phyloP scores from a whole-genome alignment of 192 early-diverging fungal genomes.

The Coemansia sp. region DNA sequence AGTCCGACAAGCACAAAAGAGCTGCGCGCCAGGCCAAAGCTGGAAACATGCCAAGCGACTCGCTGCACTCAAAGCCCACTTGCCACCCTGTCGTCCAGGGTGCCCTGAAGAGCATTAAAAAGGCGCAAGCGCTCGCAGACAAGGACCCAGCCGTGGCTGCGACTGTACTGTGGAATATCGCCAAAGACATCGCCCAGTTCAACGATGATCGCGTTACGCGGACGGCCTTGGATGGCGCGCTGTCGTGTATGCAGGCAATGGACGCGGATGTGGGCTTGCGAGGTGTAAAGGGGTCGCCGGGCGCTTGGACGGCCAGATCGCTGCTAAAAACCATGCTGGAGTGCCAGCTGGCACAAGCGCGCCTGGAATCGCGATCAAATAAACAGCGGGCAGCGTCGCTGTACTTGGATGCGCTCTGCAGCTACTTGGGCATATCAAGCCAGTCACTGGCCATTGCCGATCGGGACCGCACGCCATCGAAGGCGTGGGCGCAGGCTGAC shows the following conservation, averaged over 20 bases:
- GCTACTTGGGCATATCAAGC: constrained; percentile 25
- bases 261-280: constrained; percentile 13
- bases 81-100: not conserved
- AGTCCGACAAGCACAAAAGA: constrained; percentile 40
- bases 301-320: constrained; percentile 29
- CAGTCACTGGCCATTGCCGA: not conserved
- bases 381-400: not conserved
- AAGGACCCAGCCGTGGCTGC: constrained; percentile 46
- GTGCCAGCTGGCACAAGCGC: constrained; percentile 35
- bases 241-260: constrained; percentile 30
- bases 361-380: constrained; percentile 4
- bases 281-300: constrained; percentile 26
- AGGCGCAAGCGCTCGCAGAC: constrained; percentile 25
- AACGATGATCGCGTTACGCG: constrained; percentile 1
- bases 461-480: not conserved
- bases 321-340: constrained; percentile 49
- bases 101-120: constrained; percentile 16
- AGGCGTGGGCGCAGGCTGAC: not conserved
- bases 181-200: constrained; percentile 31
- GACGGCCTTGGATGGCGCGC: constrained; percentile 14
- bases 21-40: not conserved
- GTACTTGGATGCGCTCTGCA: constrained; percentile 26
- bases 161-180: constrained; percentile 49
- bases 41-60: too few relatives aligned
- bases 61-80: not conserved